Evolutionary conservation across 179 eudicot genomes (phyloP), one percentile per base, ranked within the genome.

Genomic region (Drosera spatulata): DNA sequence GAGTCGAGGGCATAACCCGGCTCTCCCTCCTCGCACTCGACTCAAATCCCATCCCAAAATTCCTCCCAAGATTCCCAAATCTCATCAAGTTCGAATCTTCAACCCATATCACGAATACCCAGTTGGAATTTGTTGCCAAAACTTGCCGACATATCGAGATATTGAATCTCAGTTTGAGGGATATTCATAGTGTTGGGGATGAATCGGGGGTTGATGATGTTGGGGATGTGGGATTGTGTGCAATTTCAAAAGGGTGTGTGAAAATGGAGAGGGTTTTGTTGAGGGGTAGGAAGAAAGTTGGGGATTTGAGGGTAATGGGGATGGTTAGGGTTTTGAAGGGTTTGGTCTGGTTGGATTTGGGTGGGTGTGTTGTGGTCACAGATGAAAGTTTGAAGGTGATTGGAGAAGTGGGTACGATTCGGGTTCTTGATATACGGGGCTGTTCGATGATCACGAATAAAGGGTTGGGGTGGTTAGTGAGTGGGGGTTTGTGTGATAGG

Each of bases 91-190:
- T 69, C 41, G 63, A 58, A 53, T 62, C 58, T 0, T 14, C 67
- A 39, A 15, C 57, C 12, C 45, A 10, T 37, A 57, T 63, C 52
- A 64, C 60, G 47, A 59, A 63, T 41, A 3, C 15, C 55, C 11
- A 69, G 11, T 45, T 63, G 3, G 59, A 62, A 39, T 62, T 53
- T 15, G 43, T 69, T 10, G 63, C 59, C 37, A 62, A 47, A 52
- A 41, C 61, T 13, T 69, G 73, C 46, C 73, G 63, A 10, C 57
- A 58, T 9, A 44, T 69, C 48, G 59, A 69, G 46, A 50, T 64
- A 33, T 63, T 69, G 9, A 69, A 63, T 40, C 73, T 69, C 44
- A 63, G 63, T 42, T 51, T 45, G 5, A 7, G 41, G 14, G 2
- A 10, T 44, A 13, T 3, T 45, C 59, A 52, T 44, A 48, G 56